Evolutionary conservation across 2,329 filamentous ascomycete genomes (phyloP).

Genomic region (Fusarium sp.): DNA sequence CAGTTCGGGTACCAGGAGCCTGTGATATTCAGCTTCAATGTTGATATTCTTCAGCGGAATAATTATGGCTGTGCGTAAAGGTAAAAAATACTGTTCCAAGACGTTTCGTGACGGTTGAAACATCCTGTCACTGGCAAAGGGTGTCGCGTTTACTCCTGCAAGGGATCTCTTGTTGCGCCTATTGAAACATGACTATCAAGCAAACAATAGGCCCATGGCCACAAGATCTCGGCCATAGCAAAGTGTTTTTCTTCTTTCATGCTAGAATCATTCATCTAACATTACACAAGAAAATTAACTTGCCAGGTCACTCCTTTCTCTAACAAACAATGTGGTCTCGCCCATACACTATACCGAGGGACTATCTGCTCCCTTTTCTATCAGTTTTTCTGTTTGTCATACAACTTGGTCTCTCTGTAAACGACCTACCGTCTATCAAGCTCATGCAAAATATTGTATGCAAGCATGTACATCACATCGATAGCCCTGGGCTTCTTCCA

Average conservation of each 20-base stretch:
- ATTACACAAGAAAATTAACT: not conserved
- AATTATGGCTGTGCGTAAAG: not conserved
- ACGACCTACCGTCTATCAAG: conserved; percentile 37
- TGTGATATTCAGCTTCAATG: not conserved
- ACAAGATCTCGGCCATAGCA: not conserved
- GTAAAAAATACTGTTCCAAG: not conserved
- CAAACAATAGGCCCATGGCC: not conserved
- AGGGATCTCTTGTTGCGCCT: conserved; percentile 8
- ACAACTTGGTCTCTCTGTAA: conserved; percentile 43
- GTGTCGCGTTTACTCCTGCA: not conserved
- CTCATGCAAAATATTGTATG: conserved; percentile 45
- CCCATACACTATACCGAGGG: conserved; percentile 22
- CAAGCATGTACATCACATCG: conserved; percentile 18
- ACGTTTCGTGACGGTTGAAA: not conserved
- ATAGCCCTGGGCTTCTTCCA: conserved; percentile 15
- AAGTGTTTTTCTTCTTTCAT: not conserved
- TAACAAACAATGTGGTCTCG: conserved; percentile 22
- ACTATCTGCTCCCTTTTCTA: conserved; percentile 39
- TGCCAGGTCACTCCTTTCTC: not conserved
- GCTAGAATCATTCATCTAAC: not conserved
- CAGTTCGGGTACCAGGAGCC: not conserved
- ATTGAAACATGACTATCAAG: conserved; percentile 11
- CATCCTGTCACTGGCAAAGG: not conserved
- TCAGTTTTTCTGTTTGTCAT: conserved; percentile 39
- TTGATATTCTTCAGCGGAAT: not conserved